Base-by-base conservation (phyloP, 2,329 filamentous ascomycete species). In the Fusarium azukiicola region DNA sequence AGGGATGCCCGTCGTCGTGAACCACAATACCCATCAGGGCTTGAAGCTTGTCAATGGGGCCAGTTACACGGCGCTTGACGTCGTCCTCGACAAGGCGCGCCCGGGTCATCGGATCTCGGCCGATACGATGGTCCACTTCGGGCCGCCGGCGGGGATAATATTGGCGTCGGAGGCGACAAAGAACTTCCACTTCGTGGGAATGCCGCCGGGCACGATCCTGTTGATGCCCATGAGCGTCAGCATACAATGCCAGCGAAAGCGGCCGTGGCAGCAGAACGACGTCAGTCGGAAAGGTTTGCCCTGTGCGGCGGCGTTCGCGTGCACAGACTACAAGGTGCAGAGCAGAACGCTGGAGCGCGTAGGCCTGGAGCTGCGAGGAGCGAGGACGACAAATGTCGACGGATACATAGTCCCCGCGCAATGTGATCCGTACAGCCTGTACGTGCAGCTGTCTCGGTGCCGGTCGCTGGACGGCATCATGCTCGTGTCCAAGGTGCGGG, bases 401-500 rank as follows among this genome's bases (percentile, higher is more conserved):
- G 46, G 40, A 11, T 9, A 66, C 10, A 8, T 10, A 6, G 32
- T 52, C 6, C 54, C 66, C 5, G 8, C 9, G 5, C 44, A 69
- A n/a, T 73, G 54, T 12, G 44, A 69, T n/a, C 47, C 54, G 6
- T 66, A 64, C 44, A 68, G 64, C n/a, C 14, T 72, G 11, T 27
- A 27, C 27, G 27, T 27, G 27, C 27, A 27, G 27, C 27, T 27
- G 27, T 27, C 27, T 4, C 27, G 54, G 8, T 73, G 54, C 12
- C 32, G 21, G 16, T 50, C 64, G 4, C 52, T 73, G 11, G 44
- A 73, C 36, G 42, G 52, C 4, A 73, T 73, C 17, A 68, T 32
- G 16, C 46, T 73, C 27, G 6, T 27, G 4, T 27, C 27, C 27
- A 27, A 27, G 27, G 27, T 27, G 27, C 27, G 27, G 27, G 27